Percentiles rank a stretch among this genome's conserved stretches.
Conservation (phyloP, 2,329 filamentous ascomycete genomes). For the Rhinocladiella mackenziei region DNA sequence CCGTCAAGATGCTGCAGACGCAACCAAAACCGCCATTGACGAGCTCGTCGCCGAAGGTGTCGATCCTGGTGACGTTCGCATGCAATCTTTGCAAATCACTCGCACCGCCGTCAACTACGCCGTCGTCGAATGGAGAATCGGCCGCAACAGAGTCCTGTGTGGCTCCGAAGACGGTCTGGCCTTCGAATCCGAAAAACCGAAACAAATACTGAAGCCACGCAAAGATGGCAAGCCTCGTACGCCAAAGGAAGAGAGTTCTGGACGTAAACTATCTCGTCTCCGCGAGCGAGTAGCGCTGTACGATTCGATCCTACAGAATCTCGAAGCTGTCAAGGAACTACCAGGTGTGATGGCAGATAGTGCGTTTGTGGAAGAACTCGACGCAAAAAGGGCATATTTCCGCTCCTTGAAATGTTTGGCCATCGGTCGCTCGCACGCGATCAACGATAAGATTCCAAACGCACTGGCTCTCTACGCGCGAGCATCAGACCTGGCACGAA, state of each 20-base stretch:
- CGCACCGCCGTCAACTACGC: slow-evolving; percentile 91
- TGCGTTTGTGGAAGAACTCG: slow-evolving; percentile 70
- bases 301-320: slow-evolving; percentile 82
- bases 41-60: slow-evolving; percentile 81
- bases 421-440: slow-evolving; percentile 76
- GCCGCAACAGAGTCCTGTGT: slow-evolving; percentile 82
- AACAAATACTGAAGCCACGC: slow-evolving; percentile 52
- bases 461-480: slow-evolving; percentile 80
- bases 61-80: slow-evolving; percentile 73
- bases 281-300: slow-evolving; percentile 87
- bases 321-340: slow-evolving; percentile 84
- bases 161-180: slow-evolving; percentile 74
- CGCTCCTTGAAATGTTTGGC: slow-evolving; percentile 82
- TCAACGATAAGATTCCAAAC: slow-evolving; percentile 68
- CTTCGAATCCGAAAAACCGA: slow-evolving; percentile 44
- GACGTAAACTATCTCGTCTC: slow-evolving; percentile 71
- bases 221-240: slow-evolving; percentile 46
- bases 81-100: slow-evolving; percentile 91
- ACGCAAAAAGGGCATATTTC: slow-evolving; percentile 77
- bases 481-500: slow-evolving; percentile 59
- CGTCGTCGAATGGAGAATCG: slow-evolving; percentile 90
- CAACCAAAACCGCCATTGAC: slow-evolving; percentile 87
- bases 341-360: slow-evolving; percentile 84
- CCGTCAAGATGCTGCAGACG: slow-evolving; percentile 90
- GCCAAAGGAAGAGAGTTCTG: slow-evolving; percentile 61